Base-by-base conservation (phyloP, 441 rosid species). In the Eutrema salsugineum region DNA sequence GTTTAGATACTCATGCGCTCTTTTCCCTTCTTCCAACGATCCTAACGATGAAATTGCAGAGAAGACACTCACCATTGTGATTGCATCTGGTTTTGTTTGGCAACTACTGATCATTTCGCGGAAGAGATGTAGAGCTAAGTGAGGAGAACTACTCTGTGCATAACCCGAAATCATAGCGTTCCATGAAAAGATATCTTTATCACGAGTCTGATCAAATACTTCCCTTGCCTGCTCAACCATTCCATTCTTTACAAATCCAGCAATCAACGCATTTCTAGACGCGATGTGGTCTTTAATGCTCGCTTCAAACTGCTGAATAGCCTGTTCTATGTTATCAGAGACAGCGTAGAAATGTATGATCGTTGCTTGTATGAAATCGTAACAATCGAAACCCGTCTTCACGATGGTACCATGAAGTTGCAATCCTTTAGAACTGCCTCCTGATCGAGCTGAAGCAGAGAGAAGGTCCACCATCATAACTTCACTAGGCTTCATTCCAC, bases 151-250 rank as follows among this genome's bases (percentile, higher is more conserved):
- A 27, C 73, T 81, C 78, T 84, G 94, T 1, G 86, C 75, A 44
- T 89, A 85, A 70, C 94, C 94, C 12, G 91, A 86, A 32, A 93
- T 86, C 86, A 93, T 83, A n/a, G 88, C 78, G 64, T 87, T 93
- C 98, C 97, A 89, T 8, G 98, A 86, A 77, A 85, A 84, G 14
- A 85, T 86, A 75, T 93, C 97, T 83, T 86, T 86, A 77, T 79
- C 80, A 16, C 66, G 83, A 84, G 87, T 89, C 63, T 83, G 81
- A 56, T 81, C 57, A 63, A 91, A 93, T 54, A 89, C 65, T 66
- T 82, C 64, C 64, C 77, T 75, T 33, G 98, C 98, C 56, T 62
- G 68, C 61, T 84, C 85, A 55, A 83, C 76, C 90, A 81, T 82
- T 72, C 89, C 77, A 55, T 85, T 88, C 80, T 84, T 79, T 7